Conservation (phyloP, 2,329 filamentous ascomycete genomes). For the Colletotrichum sp. region DNA sequence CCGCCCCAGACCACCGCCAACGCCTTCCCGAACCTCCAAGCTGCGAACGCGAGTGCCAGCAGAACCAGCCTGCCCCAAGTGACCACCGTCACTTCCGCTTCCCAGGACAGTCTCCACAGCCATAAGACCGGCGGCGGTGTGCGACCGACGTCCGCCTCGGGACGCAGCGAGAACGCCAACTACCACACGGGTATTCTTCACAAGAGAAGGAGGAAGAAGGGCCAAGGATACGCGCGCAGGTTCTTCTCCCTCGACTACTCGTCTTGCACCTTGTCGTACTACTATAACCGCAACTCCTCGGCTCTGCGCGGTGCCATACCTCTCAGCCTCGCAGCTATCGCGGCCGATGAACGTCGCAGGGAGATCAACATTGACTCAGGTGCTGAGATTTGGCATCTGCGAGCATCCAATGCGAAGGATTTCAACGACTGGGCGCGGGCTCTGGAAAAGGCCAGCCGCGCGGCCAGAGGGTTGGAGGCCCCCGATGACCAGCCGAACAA, state of each 20-base stretch:
- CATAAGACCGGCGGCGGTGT: constrained; percentile 43
- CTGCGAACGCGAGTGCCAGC: constrained; percentile 38
- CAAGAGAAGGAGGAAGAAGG: constrained; percentile 91
- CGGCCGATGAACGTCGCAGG: constrained; percentile 83
- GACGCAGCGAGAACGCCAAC: constrained; percentile 57
- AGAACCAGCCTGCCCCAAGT: constrained; percentile 57
- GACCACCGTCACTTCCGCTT: constrained; percentile 54
- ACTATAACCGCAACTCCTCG: constrained; percentile 91
- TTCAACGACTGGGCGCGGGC: constrained; percentile 89
- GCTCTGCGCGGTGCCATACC: constrained; percentile 92
- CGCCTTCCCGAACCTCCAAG: constrained; percentile 62
- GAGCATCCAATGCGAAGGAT: constrained; percentile 81
- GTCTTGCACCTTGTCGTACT: constrained; percentile 94
- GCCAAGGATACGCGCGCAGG: constrained; percentile 88
- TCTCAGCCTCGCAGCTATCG: constrained; percentile 87
- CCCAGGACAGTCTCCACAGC: constrained; percentile 66
- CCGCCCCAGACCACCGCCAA: constrained; percentile 78
- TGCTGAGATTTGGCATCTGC: constrained; percentile 95
- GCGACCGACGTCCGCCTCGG: constrained; percentile 55
- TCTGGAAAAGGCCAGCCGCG: constrained; percentile 79
- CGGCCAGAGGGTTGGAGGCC: constrained; percentile 57
- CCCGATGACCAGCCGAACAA: constrained; percentile 10
- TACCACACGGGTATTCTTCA: constrained; percentile 86
- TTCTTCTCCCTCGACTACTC: constrained; percentile 98
- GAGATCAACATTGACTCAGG: constrained; percentile 98